Conservation (phyloP, 2,329 filamentous ascomycete genomes). For the Aspergillus sp. region DNA sequence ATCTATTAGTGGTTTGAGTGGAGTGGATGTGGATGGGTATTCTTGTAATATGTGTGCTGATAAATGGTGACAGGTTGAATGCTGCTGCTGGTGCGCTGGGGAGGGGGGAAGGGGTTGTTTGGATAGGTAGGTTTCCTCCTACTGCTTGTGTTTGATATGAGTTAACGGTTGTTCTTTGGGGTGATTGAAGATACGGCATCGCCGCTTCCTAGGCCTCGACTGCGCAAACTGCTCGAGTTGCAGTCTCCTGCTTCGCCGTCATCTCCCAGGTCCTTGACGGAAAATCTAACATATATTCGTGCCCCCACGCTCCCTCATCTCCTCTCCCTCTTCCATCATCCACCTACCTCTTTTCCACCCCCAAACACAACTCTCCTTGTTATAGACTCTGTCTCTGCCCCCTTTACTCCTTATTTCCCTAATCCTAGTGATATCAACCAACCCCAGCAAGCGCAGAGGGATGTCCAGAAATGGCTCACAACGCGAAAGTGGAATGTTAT, state of each 20-base stretch:
- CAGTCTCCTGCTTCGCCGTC: conserved; percentile 11
- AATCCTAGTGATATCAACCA: conserved; percentile 49
- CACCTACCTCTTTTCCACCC: conserved; percentile 65
- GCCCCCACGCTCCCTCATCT: conserved; percentile 63
- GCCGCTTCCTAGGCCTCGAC: neutral
- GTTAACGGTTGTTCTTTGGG: neutral
- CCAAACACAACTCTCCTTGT: conserved; percentile 67
- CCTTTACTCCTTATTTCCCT: conserved; percentile 77
- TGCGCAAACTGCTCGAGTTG: conserved; percentile 12
- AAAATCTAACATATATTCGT: conserved; percentile 66
- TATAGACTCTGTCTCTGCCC: conserved; percentile 73
- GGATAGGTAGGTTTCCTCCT: conserved; percentile 68
- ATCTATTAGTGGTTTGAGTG: conserved; percentile 14
- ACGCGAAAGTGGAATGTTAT: conserved; percentile 60
- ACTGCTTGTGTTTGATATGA: neutral
- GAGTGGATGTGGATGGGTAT: too few species aligned
- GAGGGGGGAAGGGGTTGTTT: conserved; percentile 66
- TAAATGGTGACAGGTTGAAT: conserved; percentile 63
- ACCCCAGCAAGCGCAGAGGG: conserved; percentile 36
- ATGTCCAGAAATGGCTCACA: conserved; percentile 42
- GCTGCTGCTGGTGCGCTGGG: conserved; percentile 65
- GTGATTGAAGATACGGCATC: neutral
- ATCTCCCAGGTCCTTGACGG: conserved; percentile 32
- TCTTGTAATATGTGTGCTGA: neutral
- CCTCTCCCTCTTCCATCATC: conserved; percentile 70